Evolutionary conservation across 169 alveolate species (phyloP), one percentile per base, ranked within the genome.

Genomic region (Eimeria falciformis): DNA sequence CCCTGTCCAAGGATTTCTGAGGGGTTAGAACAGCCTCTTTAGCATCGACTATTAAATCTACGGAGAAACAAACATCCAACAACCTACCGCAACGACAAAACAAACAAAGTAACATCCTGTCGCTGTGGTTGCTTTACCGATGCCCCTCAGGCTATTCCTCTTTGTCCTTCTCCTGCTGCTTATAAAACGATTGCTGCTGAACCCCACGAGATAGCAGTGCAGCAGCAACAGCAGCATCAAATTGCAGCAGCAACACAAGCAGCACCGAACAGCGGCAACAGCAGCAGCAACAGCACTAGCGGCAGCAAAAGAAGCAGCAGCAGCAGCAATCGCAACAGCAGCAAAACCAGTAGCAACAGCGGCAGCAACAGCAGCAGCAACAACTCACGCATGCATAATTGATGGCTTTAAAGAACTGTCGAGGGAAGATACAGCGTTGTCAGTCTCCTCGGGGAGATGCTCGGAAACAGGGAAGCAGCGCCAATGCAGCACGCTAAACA

Each of bases 391-490:
- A 7, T 75, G 85, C 40, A 43, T 17, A 6, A 75, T 21, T 3
- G 66, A 46, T 4, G 85, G 65, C 43, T 27, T 75, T 12, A n/a
- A n/a, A 17, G 85, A 33, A 14, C 6, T 27, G 23, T 40, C 85
- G 9, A 12, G 3, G 85, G 45, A 45, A 1, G 12, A 14, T 17
- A 21, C 82, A 9, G 6, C 23, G 29, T 45, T 73, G 27, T 62
- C 89, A 40, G 3, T 73, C 9, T n/a, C 25, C 50, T 83, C 91
- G 3, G 91, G 91, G 23, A 56, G 91, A 33, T 83, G 91, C 25
- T 83, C 91, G 7, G 50, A 18, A 46, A 83, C 81, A 46, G 91
- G 91, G 14, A 83, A 83, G 79, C 91, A 83, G 66, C 43, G 91
- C 40, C 66, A 45, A 45, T 83, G 91, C 37, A 69, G 43, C 33